Evolutionary conservation across 176 grass and related monocot genomes (phyloP).

Genomic region (Aegilops tauschii): DNA sequence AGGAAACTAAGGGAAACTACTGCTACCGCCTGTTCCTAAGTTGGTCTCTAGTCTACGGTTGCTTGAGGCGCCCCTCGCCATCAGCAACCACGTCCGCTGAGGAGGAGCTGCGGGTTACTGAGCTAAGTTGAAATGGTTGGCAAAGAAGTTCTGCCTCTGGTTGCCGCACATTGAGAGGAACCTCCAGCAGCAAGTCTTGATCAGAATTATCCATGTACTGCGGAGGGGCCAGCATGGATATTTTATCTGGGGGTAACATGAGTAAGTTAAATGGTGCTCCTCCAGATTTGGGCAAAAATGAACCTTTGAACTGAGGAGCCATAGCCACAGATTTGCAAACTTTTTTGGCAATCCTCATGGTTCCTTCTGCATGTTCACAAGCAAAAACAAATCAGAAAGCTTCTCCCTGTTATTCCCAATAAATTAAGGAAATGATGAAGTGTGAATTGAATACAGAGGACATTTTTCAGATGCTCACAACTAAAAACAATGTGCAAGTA

Average conservation of each 20-base stretch:
- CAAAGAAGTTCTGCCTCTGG: slow-evolving; percentile 75
- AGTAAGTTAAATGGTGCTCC: slow-evolving; percentile 55
- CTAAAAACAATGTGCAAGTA: slow-evolving; percentile 8
- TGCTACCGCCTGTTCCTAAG: slow-evolving; percentile 34
- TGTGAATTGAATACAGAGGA: background rate
- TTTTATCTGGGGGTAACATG: slow-evolving; percentile 50
- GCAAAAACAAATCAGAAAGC: slow-evolving; percentile 29
- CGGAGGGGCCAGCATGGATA: slow-evolving; percentile 47
- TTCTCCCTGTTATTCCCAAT: slow-evolving; percentile 1
- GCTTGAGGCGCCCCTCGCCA: slow-evolving; percentile 54
- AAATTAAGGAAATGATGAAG: slow-evolving; percentile 17
- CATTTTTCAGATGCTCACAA: background rate
- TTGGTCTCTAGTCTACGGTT: slow-evolving; percentile 40
- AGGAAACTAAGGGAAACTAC: slow-evolving; percentile 50
- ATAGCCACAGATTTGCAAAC: slow-evolving; percentile 32
- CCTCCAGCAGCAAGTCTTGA: slow-evolving; percentile 75
- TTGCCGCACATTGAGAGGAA: slow-evolving; percentile 68
- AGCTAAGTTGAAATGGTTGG: slow-evolving; percentile 49
- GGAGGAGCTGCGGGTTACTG: slow-evolving; percentile 28
- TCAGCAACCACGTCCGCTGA: slow-evolving; percentile 20
- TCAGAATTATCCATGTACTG: slow-evolving; percentile 52
- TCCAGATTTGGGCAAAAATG: slow-evolving; percentile 38
- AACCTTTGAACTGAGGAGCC: slow-evolving; percentile 27
- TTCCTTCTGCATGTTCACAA: slow-evolving; percentile 43
- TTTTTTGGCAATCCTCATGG: slow-evolving; percentile 61